These are phyloP conservation scores for Raphanus hybrid DNA, from an alignment of 441 rosid genomes.

Conservation along the genomic window DNA sequence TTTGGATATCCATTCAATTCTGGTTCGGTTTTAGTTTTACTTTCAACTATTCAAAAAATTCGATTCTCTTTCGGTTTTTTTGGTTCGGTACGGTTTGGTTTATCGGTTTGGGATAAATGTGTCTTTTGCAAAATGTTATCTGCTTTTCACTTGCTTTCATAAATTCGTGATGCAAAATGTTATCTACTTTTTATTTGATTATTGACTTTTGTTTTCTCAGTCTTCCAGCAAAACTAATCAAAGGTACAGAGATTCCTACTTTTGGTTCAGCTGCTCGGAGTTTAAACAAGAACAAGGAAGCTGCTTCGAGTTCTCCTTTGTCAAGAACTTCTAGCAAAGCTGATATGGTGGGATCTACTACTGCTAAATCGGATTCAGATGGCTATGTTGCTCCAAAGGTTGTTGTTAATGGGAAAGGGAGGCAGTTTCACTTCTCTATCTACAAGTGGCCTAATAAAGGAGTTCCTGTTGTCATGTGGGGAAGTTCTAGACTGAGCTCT, in stretches of 20 bases:
- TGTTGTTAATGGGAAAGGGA: conserved; percentile 34
- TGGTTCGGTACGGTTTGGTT: background rate
- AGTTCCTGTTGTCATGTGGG: conserved; percentile 54
- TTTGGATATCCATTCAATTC: background rate
- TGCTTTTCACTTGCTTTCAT: background rate
- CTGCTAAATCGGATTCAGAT: conserved; percentile 37
- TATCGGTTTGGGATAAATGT: background rate
- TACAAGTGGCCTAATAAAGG: conserved; percentile 95
- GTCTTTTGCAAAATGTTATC: conserved; percentile 44
- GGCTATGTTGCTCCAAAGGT: conserved; percentile 43
- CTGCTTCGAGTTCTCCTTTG: conserved; percentile 49
- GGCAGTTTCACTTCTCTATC: conserved; percentile 87
- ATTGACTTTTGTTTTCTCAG: conserved; percentile 47
- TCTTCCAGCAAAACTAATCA: conserved; percentile 62
- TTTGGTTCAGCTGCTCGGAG: conserved; percentile 54
- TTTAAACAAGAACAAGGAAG: conserved; percentile 51
- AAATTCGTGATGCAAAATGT: background rate
- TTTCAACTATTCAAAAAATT: background rate
- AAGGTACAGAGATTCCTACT: conserved; percentile 67
- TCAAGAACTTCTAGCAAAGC: conserved; percentile 57
- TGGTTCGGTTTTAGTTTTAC: background rate
- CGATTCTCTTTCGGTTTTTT: background rate
- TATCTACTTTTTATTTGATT: background rate
- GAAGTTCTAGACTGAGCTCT: conserved; percentile 52
- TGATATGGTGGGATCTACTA: conserved; percentile 44